These are phyloP conservation scores for Tricholoma sp. DNA, from an alignment of 768 basidiomycete genomes.

Conservation along the genomic window DNA sequence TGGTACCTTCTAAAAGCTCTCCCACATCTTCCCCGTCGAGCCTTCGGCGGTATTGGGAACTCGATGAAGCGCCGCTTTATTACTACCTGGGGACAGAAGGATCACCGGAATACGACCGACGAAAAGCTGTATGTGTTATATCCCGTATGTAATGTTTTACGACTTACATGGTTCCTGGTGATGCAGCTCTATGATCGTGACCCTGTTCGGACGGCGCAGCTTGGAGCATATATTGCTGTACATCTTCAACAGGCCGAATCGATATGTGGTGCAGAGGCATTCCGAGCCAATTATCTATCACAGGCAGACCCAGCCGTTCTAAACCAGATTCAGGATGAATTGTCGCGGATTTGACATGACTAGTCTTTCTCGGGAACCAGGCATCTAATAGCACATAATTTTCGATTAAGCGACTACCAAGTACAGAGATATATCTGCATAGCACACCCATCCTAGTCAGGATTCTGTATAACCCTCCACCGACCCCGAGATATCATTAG, in stretches of 20 bases:
- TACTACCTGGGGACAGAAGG: constrained; percentile 64
- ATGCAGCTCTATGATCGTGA: constrained; percentile 65
- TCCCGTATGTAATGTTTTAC: constrained; percentile 1
- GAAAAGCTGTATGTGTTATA: constrained; percentile 51
- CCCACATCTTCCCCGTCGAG: constrained; percentile 30
- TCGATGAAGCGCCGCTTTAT: constrained; percentile 48
- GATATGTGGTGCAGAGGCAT: constrained; percentile 48
- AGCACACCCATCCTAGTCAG: constrained; percentile 1
- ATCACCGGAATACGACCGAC: constrained; percentile 73
- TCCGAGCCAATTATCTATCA: constrained; percentile 56
- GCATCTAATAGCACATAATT: background rate
- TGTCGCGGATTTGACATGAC: constrained; percentile 23
- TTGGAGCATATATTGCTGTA: constrained; percentile 55
- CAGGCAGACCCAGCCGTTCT: constrained; percentile 73
- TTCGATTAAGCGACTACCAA: background rate
- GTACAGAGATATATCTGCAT: background rate
- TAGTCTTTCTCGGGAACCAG: background rate
- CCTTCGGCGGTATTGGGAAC: constrained; percentile 67
- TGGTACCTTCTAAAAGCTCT: constrained; percentile 11
- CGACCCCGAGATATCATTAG: constrained; percentile 53
- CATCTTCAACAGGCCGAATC: constrained; percentile 63
- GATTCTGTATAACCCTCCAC: constrained; percentile 48
- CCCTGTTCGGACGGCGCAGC: constrained; percentile 59
- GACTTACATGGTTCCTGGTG: constrained; percentile 3
- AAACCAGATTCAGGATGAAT: constrained; percentile 58